phyloP scores from a whole-genome alignment of 805 yeast species.

The Pichia thaimueangensis region DNA sequence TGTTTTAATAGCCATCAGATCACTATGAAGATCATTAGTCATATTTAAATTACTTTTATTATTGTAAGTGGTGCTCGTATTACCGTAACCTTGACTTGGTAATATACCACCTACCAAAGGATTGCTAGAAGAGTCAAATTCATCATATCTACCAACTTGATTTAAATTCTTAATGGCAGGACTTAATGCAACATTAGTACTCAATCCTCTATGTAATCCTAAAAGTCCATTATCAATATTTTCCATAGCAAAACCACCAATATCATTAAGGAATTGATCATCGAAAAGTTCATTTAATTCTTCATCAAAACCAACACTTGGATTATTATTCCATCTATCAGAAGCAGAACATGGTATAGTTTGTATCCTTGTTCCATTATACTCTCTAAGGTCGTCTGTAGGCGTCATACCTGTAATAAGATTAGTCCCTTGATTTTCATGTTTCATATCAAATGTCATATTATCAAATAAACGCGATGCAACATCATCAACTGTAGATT shows the following conservation, averaged over 20 bases:
- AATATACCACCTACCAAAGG: not conserved
- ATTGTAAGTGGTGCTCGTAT: too few species aligned
- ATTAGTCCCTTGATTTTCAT: too few species aligned
- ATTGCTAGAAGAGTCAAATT: not conserved
- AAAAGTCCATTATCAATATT: constrained; percentile 14
- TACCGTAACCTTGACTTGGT: not conserved
- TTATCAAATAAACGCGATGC: not conserved
- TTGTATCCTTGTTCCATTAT: not conserved
- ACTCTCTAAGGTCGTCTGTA: not conserved
- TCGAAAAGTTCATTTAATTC: constrained; percentile 27
- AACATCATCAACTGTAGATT: not conserved
- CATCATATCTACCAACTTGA: not conserved
- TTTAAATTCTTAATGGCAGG: not conserved
- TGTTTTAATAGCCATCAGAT: constrained; percentile 1
- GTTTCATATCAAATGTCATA: not conserved
- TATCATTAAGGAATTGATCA: constrained; percentile 28
- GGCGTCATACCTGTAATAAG: not conserved
- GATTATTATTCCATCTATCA: not conserved
- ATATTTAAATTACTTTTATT: too few species aligned
- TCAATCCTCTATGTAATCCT: constrained; percentile 4
- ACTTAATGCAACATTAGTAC: not conserved
- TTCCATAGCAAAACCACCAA: constrained; percentile 22
- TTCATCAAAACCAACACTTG: constrained; percentile 3
- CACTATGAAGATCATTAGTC: not conserved
- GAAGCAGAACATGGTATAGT: not conserved